These are phyloP conservation scores for Saturnispora silvae DNA, from an alignment of 805 yeast genomes.

Conservation along the genomic window DNA sequence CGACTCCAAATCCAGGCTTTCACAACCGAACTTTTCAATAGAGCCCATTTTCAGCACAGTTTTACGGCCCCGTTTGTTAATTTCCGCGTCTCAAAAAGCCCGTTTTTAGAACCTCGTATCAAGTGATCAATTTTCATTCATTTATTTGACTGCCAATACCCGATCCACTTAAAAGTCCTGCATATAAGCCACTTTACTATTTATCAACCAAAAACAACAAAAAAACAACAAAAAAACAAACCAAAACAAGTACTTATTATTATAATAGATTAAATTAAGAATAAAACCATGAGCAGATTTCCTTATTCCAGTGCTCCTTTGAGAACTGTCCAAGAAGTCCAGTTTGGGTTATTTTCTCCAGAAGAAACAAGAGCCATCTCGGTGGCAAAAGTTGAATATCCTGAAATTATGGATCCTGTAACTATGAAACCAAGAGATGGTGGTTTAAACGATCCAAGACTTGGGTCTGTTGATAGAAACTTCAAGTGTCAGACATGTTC, in stretches of 20 bases:
- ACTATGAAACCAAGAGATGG: constrained; percentile 93
- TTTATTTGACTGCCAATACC: constrained; percentile 6
- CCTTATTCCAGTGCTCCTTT: constrained; percentile 98
- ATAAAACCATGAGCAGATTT: constrained; percentile 34
- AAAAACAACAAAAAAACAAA: constrained; percentile 3
- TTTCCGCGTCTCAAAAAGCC: constrained; percentile 1
- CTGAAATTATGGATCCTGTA: constrained; percentile 99
- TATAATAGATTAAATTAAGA: too few species aligned
- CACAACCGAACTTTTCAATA: not conserved
- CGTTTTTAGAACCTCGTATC: not conserved
- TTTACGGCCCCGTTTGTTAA: constrained; percentile 2
- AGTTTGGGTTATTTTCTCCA: constrained; percentile 95
- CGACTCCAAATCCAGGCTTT: not conserved
- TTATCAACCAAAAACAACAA: not conserved
- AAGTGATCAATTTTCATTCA: constrained; percentile 6
- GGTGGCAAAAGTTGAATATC: constrained; percentile 95
- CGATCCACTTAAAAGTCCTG: constrained; percentile 1
- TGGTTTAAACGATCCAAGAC: constrained; percentile 92
- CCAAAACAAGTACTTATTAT: not conserved
- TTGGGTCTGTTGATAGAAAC: constrained; percentile 95
- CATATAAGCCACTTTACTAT: constrained; percentile 1
- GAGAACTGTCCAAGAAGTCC: constrained; percentile 95
- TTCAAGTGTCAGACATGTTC: constrained; percentile 98
- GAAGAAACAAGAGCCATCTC: constrained; percentile 96
- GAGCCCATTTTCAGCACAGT: not conserved